These are phyloP conservation scores for Euptelea pleiosperma DNA, from an alignment of 164 flowering plant species.

Conservation along the genomic window DNA sequence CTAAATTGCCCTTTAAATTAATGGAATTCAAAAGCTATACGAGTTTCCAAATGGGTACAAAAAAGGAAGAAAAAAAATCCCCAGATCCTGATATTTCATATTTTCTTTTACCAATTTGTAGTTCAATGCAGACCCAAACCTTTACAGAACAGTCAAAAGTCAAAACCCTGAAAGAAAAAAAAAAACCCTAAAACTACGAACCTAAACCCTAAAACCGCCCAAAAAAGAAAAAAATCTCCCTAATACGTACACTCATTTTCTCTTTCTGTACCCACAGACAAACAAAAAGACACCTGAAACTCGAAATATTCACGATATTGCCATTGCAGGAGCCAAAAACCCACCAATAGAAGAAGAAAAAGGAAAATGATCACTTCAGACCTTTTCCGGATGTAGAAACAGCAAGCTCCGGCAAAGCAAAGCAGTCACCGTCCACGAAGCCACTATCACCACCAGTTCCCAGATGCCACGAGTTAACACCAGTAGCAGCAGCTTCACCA, in stretches of 20 bases:
- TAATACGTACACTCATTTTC: not conserved
- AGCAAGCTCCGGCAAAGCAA: constrained; percentile 57
- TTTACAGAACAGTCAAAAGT: too few relatives aligned
- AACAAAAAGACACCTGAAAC: constrained; percentile 6
- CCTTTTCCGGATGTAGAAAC: constrained; percentile 43
- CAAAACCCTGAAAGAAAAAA: too few relatives aligned
- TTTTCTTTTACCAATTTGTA: too few relatives aligned
- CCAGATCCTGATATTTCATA: too few relatives aligned
- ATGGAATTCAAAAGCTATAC: too few relatives aligned
- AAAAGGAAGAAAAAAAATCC: too few relatives aligned
- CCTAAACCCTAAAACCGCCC: not conserved
- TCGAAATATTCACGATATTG: constrained; percentile 6
- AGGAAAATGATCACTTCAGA: too few relatives aligned
- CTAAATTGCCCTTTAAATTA: too few relatives aligned
- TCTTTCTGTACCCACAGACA: not conserved
- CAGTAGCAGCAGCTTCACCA: constrained; percentile 22
- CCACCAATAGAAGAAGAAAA: too few relatives aligned
- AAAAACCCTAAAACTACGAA: too few relatives aligned
- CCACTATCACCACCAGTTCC: constrained; percentile 36
- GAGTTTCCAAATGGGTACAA: too few relatives aligned
- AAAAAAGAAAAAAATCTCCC: not conserved
- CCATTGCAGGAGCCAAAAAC: not conserved
- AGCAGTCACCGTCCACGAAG: constrained; percentile 41
- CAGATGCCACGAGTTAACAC: constrained; percentile 46
- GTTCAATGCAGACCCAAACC: too few relatives aligned